Conservation (phyloP, 768 basidiomycete species). For the Suillus variegatus region DNA sequence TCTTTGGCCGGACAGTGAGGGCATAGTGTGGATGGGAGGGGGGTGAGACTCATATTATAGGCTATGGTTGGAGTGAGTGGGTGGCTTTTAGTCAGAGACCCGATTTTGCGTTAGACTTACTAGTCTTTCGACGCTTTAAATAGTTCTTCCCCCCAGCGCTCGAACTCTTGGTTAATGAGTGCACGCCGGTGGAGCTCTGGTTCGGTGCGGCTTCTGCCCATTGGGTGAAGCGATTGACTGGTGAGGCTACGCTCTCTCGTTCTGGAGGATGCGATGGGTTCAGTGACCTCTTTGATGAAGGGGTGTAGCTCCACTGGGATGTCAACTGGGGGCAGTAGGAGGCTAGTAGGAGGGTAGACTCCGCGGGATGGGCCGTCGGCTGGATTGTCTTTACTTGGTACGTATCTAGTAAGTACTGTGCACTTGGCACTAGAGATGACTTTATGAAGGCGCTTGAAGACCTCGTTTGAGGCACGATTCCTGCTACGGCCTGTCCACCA, state of each 20-base stretch:
- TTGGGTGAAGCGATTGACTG: too few species aligned
- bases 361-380: constrained; percentile 23
- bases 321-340: constrained; percentile 1
- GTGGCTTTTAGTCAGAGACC: neutral
- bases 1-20: constrained; percentile 31
- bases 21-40: constrained; percentile 17
- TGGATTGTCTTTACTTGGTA: constrained; percentile 19
- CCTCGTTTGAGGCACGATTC: constrained; percentile 5
- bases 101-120: too few species aligned
- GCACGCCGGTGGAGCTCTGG: accelerated
- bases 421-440: neutral
- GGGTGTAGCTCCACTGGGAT: constrained; percentile 6
- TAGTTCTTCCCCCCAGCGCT: neutral
- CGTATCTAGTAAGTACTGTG: constrained; percentile 20
- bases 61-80: neutral
- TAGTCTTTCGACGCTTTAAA: neutral
- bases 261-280: too few species aligned
- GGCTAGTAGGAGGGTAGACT: constrained; percentile 1
- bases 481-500: constrained; percentile 24
- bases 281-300: neutral
- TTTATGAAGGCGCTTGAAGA: constrained; percentile 25
- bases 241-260: too few species aligned
- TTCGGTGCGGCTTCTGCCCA: too few species aligned
- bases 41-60: constrained; percentile 17
- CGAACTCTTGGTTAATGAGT: neutral